Evolutionary conservation across 2,329 filamentous ascomycete species (phyloP).

Genomic region (Paraphaeosphaeria minitans): DNA sequence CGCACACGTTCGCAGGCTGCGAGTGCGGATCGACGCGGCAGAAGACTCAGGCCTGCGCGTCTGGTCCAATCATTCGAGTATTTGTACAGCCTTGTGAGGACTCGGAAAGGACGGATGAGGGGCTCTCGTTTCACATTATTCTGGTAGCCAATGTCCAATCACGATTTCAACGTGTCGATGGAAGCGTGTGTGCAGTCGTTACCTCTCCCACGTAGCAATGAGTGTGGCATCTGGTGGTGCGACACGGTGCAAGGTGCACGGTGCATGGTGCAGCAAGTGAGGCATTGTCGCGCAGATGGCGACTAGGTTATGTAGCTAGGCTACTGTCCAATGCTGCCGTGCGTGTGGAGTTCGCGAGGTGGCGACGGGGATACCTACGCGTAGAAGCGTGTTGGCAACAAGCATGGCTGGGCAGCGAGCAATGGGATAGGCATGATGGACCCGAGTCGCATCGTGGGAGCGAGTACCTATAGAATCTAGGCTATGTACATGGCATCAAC

Average conservation of each 20-base stretch:
- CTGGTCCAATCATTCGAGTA: neutral
- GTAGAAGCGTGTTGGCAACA: neutral
- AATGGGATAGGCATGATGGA: too few relatives aligned
- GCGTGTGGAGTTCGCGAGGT: slow-evolving; percentile 11
- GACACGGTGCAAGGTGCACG: slow-evolving; percentile 25
- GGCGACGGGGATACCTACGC: neutral
- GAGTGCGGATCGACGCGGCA: neutral
- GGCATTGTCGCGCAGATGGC: slow-evolving; percentile 32
- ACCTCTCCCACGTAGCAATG: neutral
- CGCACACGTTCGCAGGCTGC: slow-evolving; percentile 1
- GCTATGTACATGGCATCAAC: too few relatives aligned
- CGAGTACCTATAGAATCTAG: too few relatives aligned
- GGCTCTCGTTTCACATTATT: slow-evolving; percentile 5
- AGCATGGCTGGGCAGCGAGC: too few relatives aligned
- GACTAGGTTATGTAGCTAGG: neutral
- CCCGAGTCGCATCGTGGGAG: too few relatives aligned
- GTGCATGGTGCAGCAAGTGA: slow-evolving; percentile 36
- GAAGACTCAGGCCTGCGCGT: neutral
- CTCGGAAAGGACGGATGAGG: neutral
- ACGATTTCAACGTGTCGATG: slow-evolving; percentile 11
- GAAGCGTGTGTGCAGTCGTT: neutral
- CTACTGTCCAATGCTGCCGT: neutral
- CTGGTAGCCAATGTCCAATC: slow-evolving; percentile 24
- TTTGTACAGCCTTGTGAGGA: neutral
- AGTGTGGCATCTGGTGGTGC: neutral